Conservation (phyloP, 106 monocot species). For the Phalaenopsis aphrodite region DNA sequence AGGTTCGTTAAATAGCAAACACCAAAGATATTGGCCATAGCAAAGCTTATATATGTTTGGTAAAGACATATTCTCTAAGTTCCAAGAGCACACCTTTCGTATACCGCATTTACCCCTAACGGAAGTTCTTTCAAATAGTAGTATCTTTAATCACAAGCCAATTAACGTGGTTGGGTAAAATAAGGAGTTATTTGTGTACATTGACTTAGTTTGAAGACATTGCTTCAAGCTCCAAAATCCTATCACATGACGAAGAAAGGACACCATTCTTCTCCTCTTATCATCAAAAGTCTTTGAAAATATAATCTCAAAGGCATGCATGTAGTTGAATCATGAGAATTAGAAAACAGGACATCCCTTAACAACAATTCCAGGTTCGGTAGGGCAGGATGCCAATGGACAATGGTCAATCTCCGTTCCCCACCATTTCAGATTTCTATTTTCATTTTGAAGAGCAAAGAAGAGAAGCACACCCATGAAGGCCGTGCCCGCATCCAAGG, state of each 20-base stretch:
- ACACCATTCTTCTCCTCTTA: too few relatives aligned
- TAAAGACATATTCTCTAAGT: too few relatives aligned
- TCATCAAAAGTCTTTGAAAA: too few relatives aligned
- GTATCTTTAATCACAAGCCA: background rate
- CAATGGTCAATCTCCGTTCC: slow-evolving; percentile 76
- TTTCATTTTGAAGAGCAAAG: slow-evolving; percentile 61
- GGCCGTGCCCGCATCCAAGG: slow-evolving; percentile 81
- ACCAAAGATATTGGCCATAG: too few relatives aligned
- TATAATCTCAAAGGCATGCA: too few relatives aligned
- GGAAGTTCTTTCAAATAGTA: too few relatives aligned
- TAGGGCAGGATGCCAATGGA: slow-evolving; percentile 76
- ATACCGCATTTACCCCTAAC: too few relatives aligned
- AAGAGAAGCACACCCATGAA: slow-evolving; percentile 87
- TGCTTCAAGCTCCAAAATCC: background rate
- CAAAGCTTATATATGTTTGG: too few relatives aligned
- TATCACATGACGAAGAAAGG: too few relatives aligned
- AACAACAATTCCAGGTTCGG: slow-evolving; percentile 53
- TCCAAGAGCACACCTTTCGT: too few relatives aligned
- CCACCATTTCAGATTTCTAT: slow-evolving; percentile 66
- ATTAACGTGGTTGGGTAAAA: background rate
- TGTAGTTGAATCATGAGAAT: background rate
- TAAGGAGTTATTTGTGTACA: background rate
- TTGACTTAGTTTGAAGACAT: background rate
- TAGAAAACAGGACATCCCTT: slow-evolving; percentile 66
- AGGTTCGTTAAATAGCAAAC: too few relatives aligned